Conservation (phyloP, 2,329 filamentous ascomycete species). For the Thelonectria blattea region DNA sequence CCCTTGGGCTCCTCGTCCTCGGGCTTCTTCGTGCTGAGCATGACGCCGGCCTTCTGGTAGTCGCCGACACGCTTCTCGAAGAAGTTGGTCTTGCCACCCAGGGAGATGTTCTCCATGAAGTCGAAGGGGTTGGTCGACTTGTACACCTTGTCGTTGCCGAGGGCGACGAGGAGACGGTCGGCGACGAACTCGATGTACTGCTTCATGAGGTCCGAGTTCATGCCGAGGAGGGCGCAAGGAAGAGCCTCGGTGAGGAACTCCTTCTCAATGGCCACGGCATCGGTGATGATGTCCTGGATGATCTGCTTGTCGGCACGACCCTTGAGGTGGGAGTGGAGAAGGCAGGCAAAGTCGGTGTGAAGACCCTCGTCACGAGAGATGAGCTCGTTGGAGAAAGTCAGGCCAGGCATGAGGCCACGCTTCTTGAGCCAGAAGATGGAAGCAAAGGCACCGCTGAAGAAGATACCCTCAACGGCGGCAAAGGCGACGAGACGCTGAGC, state of each 20-base stretch:
- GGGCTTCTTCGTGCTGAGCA: constrained; percentile 85
- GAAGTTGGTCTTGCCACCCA: constrained; percentile 99
- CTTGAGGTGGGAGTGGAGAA: constrained; percentile 97
- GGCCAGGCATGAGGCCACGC: constrained; percentile 96
- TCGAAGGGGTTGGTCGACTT: constrained; percentile 95
- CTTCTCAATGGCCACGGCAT: constrained; percentile 93
- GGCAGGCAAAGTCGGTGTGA: constrained; percentile 98
- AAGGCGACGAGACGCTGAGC: constrained; percentile 96
- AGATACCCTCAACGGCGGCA: constrained; percentile 97
- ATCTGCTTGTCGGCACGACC: constrained; percentile 83
- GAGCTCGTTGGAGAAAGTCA: constrained; percentile 99
- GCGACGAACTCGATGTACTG: constrained; percentile 99
- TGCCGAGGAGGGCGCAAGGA: constrained; percentile 90
- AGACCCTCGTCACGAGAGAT: constrained; percentile 99
- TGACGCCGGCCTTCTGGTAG: constrained; percentile 99
- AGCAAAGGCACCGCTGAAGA: constrained; percentile 98
- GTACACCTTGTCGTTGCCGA: constrained; percentile 95
- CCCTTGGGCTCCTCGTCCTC: constrained; percentile 58
- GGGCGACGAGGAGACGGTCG: constrained; percentile 88
- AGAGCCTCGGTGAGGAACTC: constrained; percentile 98
- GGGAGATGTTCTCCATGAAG: constrained; percentile 99
- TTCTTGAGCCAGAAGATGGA: constrained; percentile 99
- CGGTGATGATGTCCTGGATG: constrained; percentile 87
- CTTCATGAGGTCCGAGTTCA: constrained; percentile 98
- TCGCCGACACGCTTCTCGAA: constrained; percentile 99